Conservation (phyloP, 495 filamentous ascomycete genomes). For the Xylaria acuta region DNA sequence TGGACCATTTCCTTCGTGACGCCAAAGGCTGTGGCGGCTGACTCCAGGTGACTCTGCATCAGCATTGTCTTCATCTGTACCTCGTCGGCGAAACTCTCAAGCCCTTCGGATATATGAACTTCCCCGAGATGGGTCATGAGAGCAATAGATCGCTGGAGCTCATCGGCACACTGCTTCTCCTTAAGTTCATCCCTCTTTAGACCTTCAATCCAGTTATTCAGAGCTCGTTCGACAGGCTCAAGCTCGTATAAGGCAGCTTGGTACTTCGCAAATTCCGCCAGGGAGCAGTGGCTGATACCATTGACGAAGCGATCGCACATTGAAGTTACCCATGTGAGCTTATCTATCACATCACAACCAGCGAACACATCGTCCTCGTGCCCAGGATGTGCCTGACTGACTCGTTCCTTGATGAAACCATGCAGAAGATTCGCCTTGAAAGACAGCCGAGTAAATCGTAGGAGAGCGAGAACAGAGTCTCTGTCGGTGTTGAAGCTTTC, state of each 20-base stretch:
- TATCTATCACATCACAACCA: constrained; percentile 80
- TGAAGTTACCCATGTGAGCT: constrained; percentile 80
- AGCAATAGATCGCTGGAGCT: constrained; percentile 82
- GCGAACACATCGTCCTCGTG: constrained; percentile 77
- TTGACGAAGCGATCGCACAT: constrained; percentile 86
- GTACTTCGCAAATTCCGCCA: constrained; percentile 76
- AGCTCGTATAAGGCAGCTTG: constrained; percentile 84
- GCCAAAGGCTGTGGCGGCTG: constrained; percentile 70
- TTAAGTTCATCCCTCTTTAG: constrained; percentile 87
- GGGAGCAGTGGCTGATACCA: constrained; percentile 73
- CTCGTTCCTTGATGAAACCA: constrained; percentile 77
- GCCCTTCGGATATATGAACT: constrained; percentile 72
- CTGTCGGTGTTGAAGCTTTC: constrained; percentile 80
- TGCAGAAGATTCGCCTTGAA: constrained; percentile 87
- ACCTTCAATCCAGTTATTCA: constrained; percentile 88
- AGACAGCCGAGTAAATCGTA: constrained; percentile 84
- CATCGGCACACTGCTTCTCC: constrained; percentile 76
- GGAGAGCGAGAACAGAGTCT: constrained; percentile 82
- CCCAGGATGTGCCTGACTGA: constrained; percentile 61
- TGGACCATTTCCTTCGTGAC: constrained; percentile 69
- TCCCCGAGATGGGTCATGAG: constrained; percentile 85
- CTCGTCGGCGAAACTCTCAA: constrained; percentile 82
- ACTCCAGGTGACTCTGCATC: constrained; percentile 85
- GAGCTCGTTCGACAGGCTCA: constrained; percentile 87
- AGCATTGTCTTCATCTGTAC: constrained; percentile 72